Base-by-base conservation (phyloP, 2,329 filamentous ascomycete species). In the Pseudocercospora eumusae region DNA sequence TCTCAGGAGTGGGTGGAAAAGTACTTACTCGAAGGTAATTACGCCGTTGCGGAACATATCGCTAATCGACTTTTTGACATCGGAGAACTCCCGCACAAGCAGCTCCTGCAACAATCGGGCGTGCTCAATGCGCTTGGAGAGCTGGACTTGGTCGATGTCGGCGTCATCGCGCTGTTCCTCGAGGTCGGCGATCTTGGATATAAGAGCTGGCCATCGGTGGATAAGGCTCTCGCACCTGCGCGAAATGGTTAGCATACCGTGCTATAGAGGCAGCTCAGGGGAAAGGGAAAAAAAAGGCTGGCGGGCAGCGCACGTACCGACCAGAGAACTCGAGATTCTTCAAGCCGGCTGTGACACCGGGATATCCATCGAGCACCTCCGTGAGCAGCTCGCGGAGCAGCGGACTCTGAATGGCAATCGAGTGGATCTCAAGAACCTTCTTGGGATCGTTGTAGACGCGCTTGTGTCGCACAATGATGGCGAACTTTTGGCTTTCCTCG, bases 341-440 rank as follows among this genome's bases (percentile, higher is more conserved):
- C 25, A 90, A 76, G 10, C 79, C 80, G 33, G 83, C 82, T 2
- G 84, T 83, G 28, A 90, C 78, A 0, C 86, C 86, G 0, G 84
- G 83, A 61, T 88, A 89, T 8, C 79, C 82, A 1, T 79, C 74
- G 21, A 89, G 77, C 7, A 88, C 79, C 10, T 81, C 78, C 9
- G 76, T 77, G 0, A 90, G 78, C 4, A 84, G 79, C 1, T 78
- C 76, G 74, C 86, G 87, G 47, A 90, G 75, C 58, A 81, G 77
- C 1, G 86, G 84, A 20, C 83, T 87, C 73, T 90, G 87, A 5
- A 90, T 76, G 49, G 88, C 80, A 61, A 90, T 83, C 52, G 84
- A 86, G 68, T 89, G 80, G 23, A 88, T 76, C 5, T 58, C 44
- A 31, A 88, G 81, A 50, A 83, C 84, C 72, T 86, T 87, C 60